Conservation (phyloP, 2,329 filamentous ascomycete species). For the Colletotrichum viniferum region DNA sequence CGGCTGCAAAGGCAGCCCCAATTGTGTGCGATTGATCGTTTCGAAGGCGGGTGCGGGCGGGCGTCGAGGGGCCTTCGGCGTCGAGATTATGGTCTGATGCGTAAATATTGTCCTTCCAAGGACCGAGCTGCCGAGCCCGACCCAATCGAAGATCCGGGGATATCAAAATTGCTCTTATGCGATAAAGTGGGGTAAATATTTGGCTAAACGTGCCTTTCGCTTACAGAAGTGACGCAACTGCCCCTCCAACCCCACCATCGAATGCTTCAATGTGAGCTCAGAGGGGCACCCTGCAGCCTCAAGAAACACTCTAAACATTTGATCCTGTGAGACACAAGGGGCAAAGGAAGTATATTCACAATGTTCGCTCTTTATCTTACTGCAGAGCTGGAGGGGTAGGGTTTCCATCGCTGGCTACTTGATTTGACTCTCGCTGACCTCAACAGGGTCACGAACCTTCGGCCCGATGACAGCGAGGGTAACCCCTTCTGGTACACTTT, state of each 20-base stretch:
- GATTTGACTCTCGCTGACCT: not conserved
- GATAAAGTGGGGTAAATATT: not conserved
- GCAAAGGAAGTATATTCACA: constrained; percentile 14
- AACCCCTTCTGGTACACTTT: constrained; percentile 96
- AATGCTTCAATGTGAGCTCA: not conserved
- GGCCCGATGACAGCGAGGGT: constrained; percentile 80
- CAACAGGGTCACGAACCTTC: constrained; percentile 84
- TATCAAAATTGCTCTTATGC: not conserved
- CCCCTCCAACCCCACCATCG: constrained; percentile 20
- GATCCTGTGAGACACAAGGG: not conserved
- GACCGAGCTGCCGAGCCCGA: not conserved
- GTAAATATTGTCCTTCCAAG: not conserved
- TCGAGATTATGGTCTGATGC: constrained; percentile 9
- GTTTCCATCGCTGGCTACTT: not conserved
- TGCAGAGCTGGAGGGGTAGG: constrained; percentile 73
- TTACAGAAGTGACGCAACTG: constrained; percentile 14
- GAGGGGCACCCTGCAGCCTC: not conserved
- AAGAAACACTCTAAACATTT: not conserved
- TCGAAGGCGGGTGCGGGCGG: not conserved
- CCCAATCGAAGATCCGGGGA: not conserved
- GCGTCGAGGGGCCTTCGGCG: not conserved
- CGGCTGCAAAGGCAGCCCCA: constrained; percentile 17
- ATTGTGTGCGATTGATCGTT: constrained; percentile 3
- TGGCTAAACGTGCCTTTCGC: not conserved
- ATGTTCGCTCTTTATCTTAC: constrained; percentile 73